Evolutionary conservation across 768 basidiomycete genomes (phyloP), one percentile per base, ranked within the genome.

Genomic region (Leccinum variicolor): DNA sequence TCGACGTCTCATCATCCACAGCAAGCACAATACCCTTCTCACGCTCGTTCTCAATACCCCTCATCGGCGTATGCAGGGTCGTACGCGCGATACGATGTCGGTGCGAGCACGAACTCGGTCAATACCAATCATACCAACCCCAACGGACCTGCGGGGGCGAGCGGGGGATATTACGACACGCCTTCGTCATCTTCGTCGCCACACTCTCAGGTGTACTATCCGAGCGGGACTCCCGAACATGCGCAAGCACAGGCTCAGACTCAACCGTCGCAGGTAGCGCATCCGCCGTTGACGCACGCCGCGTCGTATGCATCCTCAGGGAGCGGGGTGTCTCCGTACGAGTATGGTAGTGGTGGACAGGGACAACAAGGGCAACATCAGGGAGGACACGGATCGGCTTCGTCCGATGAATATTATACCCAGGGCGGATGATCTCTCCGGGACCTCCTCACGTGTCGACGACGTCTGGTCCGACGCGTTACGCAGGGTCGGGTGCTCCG

Each of bases 41-140:
- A 67, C 10, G 58, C 62, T 1, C 68, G 66, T 17, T 57, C 71
- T 31, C 70, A 71, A 28, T 73, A 63, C 52, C 54, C 66, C 17
- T 50, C 46, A 28, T 57, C 67, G 28, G 39, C 64, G 4, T 71
- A 73, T n/a, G 59, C 69, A 1, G 59, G 64, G 13, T 62, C 73
- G 7, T 72, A 73, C 19, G 52, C 69, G 10, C 66, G 62, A 11
- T 72, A 68, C 8, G 64, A 69, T 59, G 54, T 72, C 61, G 36
- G 72, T 73, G 54, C 69, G 6, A 65, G 48, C 15, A 8, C 63
- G 15, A 66, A 48, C 64, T 59, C 52, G 50, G 53, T 48, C 54
- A 66, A 55, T 45, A 28, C 50, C 6, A 67, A 39, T 21, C 17
- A 36, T 36, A 17, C 54, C 25, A 54, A 29, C 4, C 5, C 50